Base-by-base conservation (phyloP, 257 asterid species). In the Catharanthus roseus region DNA sequence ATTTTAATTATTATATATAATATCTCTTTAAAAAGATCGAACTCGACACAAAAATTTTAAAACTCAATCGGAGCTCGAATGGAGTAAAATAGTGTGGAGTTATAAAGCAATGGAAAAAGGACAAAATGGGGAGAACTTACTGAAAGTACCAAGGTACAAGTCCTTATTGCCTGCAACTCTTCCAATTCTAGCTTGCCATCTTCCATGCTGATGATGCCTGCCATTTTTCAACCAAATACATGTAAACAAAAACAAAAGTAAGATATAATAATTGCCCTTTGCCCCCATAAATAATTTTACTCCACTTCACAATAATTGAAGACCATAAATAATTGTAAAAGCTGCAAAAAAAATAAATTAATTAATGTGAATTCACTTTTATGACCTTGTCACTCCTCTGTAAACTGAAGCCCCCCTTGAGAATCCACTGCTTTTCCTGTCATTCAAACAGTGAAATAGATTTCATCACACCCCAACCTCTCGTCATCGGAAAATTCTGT, bases 131-230 rank as follows among this genome's bases (percentile, higher is more conserved):
- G n/a, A n/a, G n/a, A 65, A 88, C 96, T 81, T 87, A 90, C 97
- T 88, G 81, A 90, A 90, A 82, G 97, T 90, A 81, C 97, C 97
- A 72, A 90, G 96, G 90, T 90, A 90, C 97, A 90, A 84, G 92
- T 90, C 97, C 83, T 90, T 90, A 78, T 90, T 90, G 85, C 97
- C 97, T 77, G 97, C 95, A 84, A 90, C 97, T 72, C 97, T 90
- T 73, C 97, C 97, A n/a, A 88, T 90, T 87, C 96, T 24, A 38
- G 97, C 97, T 81, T 90, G 97, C 97, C 97, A 90, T 67, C 96
- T 86, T 75, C 97, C 97, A 84, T 90, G 96, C 82, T 90, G 95
- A 78, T 90, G 97, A 81, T 90, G 97, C 85, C 97, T 90, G 87
- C 74, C 69, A 82, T 69, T 72, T 66, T 73, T 75, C 84, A 75